Evolutionary conservation across 352 stramenopile genomes (phyloP), one percentile per base, ranked within the genome.

Genomic region (Plasmopara viticola): DNA sequence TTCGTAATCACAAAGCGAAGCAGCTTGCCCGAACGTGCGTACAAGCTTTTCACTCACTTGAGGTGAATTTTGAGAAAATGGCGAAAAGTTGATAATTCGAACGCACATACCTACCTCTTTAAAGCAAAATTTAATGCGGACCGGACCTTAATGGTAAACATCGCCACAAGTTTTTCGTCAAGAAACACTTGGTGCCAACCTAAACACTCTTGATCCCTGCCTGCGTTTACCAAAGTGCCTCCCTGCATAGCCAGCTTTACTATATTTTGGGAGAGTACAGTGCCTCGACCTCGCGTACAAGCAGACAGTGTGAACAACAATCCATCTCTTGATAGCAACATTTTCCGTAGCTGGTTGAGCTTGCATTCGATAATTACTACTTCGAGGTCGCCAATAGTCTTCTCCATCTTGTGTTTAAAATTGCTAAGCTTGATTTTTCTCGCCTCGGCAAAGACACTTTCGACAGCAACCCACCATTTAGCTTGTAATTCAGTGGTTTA

Each of bases 381-480:
- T 28, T 62, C 38, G 20, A 25, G 43, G 30, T 52, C 44, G 20
- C 51, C 48, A 44, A 33, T 44, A 37, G 18, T 31, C 33, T 8
- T 39, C n/a, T 45, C 50, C 7, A 49, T 29, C 9, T 54, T n/a
- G 25, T 15, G 9, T 10, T 48, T 55, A 29, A 68, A n/a, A 17
- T 60, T 4, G 42, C 56, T n/a, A 4, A 56, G 34, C 12, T 41
- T 29, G 2, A 12, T 30, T 2, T 52, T 15, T 10, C 40, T 53
- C 0, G 40, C 49, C 10, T 15, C 48, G n/a, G 39, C 54, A 45
- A 73, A 29, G 1, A 38, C 35, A 33, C 47, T 62, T 43, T 73
- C 48, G 20, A 74, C 40, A 9, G 53, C 58, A 49, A 60, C 41
- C 48, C 56, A 63, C 66, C 69, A 78, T 31, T 68, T 65, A 6